phyloP scores from a whole-genome alignment of 2,329 filamentous ascomycete genomes.

The Aspergillus hortae region DNA sequence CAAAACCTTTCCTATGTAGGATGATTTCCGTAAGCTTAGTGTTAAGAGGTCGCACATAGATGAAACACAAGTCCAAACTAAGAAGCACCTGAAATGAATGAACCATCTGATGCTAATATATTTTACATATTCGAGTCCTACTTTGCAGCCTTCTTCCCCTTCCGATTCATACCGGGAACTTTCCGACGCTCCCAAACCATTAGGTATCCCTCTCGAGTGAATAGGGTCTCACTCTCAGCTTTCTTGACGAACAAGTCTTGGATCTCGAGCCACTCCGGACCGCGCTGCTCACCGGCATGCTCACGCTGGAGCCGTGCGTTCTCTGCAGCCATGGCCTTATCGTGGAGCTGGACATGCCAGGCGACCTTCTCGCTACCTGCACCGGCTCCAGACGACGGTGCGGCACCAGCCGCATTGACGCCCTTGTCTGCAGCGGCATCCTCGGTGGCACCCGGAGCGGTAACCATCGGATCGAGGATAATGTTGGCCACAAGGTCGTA shows the following conservation, averaged over 20 bases:
- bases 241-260: constrained; percentile 93
- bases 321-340: constrained; percentile 59
- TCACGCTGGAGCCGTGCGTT: constrained; percentile 28
- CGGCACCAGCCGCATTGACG: constrained; percentile 35
- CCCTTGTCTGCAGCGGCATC: constrained; percentile 38
- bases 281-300: constrained; percentile 26
- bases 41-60: too few relatives aligned
- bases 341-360: constrained; percentile 88
- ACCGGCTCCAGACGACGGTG: constrained; percentile 61
- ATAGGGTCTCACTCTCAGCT: constrained; percentile 82
- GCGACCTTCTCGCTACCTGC: constrained; percentile 89
- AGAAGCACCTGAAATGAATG: too few relatives aligned
- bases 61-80: too few relatives aligned
- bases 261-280: constrained; percentile 85
- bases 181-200: constrained; percentile 93
- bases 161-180: constrained; percentile 35
- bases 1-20: too few relatives aligned
- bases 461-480: constrained; percentile 49
- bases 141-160: constrained; percentile 30
- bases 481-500: constrained; percentile 97
- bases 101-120: neutral
- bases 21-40: too few relatives aligned
- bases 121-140: constrained; percentile 4
- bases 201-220: constrained; percentile 89
- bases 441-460: constrained; percentile 64